Percentiles rank a stretch among this genome's conserved stretches.
Evolutionary conservation across 805 yeast species (phyloP).

Genomic region (Wickerhamiella bombiphila): DNA sequence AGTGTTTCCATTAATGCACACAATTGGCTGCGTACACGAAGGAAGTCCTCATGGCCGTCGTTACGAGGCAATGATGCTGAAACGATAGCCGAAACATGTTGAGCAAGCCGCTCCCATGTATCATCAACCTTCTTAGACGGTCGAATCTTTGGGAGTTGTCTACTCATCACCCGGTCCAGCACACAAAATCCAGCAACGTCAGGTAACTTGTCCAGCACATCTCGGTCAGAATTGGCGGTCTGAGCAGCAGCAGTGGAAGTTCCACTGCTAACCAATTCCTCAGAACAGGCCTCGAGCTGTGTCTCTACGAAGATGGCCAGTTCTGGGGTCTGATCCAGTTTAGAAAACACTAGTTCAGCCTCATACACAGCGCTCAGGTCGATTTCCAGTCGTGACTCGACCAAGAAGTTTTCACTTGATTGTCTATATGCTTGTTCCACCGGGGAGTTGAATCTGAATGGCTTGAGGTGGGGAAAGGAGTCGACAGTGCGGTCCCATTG

Average conservation of each 20-base stretch:
- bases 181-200: constrained; percentile 64
- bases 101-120: constrained; percentile 55
- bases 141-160: constrained; percentile 43
- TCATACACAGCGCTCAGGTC: constrained; percentile 67
- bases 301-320: constrained; percentile 50
- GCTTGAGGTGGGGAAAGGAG: constrained; percentile 31
- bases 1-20: constrained; percentile 63
- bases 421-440: constrained; percentile 68
- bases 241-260: too few species aligned
- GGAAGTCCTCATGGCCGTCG: constrained; percentile 22
- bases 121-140: constrained; percentile 52
- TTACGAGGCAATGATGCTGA: constrained; percentile 20
- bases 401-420: constrained; percentile 31
- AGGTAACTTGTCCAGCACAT: constrained; percentile 26
- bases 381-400: constrained; percentile 33
- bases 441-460: constrained; percentile 68
- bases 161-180: constrained; percentile 53
- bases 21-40: constrained; percentile 38
- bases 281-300: constrained; percentile 54
- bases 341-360: constrained; percentile 64
- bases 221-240: constrained; percentile 29
- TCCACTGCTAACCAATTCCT: constrained; percentile 44
- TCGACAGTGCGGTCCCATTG: constrained; percentile 42
- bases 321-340: constrained; percentile 49
- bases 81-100: constrained; percentile 19